Conservation (phyloP, 2,329 filamentous ascomycete genomes). For the Nigrograna mackinnonii region DNA sequence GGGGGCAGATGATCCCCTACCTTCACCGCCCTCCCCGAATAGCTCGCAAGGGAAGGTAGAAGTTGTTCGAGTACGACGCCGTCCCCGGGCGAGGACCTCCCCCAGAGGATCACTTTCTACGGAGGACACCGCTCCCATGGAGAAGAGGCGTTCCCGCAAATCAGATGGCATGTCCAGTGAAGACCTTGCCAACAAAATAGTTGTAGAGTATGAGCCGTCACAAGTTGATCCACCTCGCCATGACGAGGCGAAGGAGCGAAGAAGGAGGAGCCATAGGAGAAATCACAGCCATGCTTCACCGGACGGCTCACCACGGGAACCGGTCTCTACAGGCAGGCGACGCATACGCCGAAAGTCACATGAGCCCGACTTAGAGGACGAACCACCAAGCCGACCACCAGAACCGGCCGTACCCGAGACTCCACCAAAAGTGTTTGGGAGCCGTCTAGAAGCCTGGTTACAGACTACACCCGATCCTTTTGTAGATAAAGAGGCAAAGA, state of each 20-base stretch:
- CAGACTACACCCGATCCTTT: slow-evolving; percentile 60
- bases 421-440: slow-evolving; percentile 50
- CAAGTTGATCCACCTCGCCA: slow-evolving; percentile 17
- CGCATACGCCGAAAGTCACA: slow-evolving; percentile 28
- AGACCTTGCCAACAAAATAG: slow-evolving; percentile 24
- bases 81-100: slow-evolving; percentile 32
- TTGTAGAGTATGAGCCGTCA: slow-evolving; percentile 31
- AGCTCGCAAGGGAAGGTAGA: slow-evolving; percentile 14
- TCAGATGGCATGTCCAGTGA: slow-evolving; percentile 28
- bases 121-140: slow-evolving; percentile 27
- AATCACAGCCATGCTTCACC: slow-evolving; percentile 25
- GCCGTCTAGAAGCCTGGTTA: slow-evolving; percentile 66
- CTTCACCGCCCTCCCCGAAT: slow-evolving; percentile 22
- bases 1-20: slow-evolving; percentile 18
- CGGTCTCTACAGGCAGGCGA: slow-evolving; percentile 15
- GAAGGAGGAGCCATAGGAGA: slow-evolving; percentile 29
- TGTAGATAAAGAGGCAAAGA: slow-evolving; percentile 48
- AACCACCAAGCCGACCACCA: slow-evolving; percentile 12
- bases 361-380: slow-evolving; percentile 20
- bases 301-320: slow-evolving; percentile 25
- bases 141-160: slow-evolving; percentile 17
- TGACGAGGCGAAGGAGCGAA: slow-evolving; percentile 30
- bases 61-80: slow-evolving; percentile 28
- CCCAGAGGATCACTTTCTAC: slow-evolving; percentile 34
- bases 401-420: slow-evolving; percentile 31